Evolutionary conservation across 192 early-diverging fungal genomes (phyloP).

Genomic region (Kappamyces sp.): DNA sequence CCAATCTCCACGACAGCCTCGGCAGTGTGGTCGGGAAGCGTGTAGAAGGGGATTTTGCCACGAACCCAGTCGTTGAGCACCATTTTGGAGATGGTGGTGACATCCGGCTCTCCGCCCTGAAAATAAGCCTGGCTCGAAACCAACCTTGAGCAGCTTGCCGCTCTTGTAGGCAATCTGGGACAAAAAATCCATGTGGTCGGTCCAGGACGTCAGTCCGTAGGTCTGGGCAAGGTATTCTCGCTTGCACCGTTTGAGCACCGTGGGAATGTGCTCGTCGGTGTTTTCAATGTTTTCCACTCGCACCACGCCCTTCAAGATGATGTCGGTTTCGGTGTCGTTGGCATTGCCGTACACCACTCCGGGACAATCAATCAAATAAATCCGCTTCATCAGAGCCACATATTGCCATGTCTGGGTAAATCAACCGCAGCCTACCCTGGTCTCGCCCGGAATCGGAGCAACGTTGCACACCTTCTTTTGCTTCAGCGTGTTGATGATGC

Average conservation of each 20-base stretch:
- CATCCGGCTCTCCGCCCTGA: conserved; percentile 90
- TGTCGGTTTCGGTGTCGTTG: conserved; percentile 88
- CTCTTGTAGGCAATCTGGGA: conserved; percentile 75
- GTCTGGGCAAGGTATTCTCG: conserved; percentile 88
- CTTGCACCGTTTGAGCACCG: conserved; percentile 73
- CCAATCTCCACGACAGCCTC: conserved; percentile 31
- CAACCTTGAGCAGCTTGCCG: conserved; percentile 78
- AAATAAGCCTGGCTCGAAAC: conserved; percentile 6
- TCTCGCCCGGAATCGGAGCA: conserved; percentile 97
- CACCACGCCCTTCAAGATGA: conserved; percentile 94
- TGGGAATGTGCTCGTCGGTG: conserved; percentile 88
- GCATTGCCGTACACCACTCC: conserved; percentile 87
- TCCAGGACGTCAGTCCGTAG: conserved; percentile 84
- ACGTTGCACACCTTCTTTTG: conserved; percentile 97
- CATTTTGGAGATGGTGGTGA: conserved; percentile 89
- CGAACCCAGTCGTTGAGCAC: conserved; percentile 98
- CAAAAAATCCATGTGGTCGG: conserved; percentile 85
- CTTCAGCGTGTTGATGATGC: conserved; percentile 96
- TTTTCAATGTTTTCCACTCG: conserved; percentile 83
- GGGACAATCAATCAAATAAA: conserved; percentile 98
- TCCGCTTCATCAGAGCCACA: conserved; percentile 95
- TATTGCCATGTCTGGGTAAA: conserved; percentile 88
- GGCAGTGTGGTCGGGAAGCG: conserved; percentile 61
- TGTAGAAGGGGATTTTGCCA: conserved; percentile 94
- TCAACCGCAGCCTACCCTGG: conserved; percentile 44